A percentile compares a stretch with the other conserved stretches of the same genome.
phyloP scores from a whole-genome alignment of 2,329 filamentous ascomycete species.

The Calonectria pauciramosa region DNA sequence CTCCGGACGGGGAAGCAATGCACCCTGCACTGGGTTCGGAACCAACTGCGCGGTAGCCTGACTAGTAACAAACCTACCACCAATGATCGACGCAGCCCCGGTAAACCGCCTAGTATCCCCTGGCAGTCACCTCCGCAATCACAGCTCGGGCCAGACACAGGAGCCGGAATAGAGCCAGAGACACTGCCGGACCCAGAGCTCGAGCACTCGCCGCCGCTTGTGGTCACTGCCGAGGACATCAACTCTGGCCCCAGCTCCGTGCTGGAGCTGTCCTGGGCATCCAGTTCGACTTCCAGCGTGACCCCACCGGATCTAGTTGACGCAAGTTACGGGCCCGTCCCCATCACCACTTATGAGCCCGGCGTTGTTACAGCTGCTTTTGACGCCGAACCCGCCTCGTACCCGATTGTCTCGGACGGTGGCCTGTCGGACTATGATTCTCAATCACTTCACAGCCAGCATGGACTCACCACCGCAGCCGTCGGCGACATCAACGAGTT shows the following conservation, averaged over 20 bases:
- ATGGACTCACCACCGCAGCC: background rate
- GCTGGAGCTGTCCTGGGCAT: background rate
- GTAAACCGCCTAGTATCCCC: constrained; percentile 34
- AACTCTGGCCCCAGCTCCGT: background rate
- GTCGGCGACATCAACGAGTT: background rate
- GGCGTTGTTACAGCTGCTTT: background rate
- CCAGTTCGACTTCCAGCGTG: background rate
- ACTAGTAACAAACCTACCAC: constrained; percentile 24
- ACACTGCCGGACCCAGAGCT: background rate
- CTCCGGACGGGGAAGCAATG: constrained; percentile 45
- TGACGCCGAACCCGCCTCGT: background rate
- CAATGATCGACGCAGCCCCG: constrained; percentile 34
- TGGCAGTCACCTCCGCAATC: constrained; percentile 28
- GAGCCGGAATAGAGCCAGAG: background rate
- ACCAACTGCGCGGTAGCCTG: constrained; percentile 41
- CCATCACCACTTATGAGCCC: background rate
- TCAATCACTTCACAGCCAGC: background rate
- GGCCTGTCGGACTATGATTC: background rate
- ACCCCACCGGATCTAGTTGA: background rate
- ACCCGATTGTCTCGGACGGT: background rate
- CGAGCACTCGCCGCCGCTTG: background rate
- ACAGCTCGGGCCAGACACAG: background rate
- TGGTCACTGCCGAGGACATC: background rate
- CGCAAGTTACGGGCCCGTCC: background rate
- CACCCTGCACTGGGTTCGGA: constrained; percentile 44